Conservation (phyloP, 768 basidiomycete genomes). For the Boletus fagicola region DNA sequence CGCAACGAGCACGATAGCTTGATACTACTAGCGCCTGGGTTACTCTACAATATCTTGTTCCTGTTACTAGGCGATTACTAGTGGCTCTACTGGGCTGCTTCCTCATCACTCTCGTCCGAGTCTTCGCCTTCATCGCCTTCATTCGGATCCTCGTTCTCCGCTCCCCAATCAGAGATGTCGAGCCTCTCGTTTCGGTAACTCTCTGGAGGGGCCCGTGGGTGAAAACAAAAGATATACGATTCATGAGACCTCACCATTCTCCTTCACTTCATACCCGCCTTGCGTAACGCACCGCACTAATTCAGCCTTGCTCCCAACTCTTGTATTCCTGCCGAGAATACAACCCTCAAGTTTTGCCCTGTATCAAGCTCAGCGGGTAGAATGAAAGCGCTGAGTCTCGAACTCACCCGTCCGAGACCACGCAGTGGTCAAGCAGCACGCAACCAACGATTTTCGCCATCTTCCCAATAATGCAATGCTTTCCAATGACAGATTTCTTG, state of each 20-base stretch:
- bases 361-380: slow-evolving; percentile 8
- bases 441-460: slow-evolving; percentile 82
- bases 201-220: slow-evolving; percentile 37
- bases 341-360: slow-evolving; percentile 78
- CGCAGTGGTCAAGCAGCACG: slow-evolving; percentile 85
- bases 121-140: slow-evolving; percentile 24
- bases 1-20: slow-evolving; percentile 23
- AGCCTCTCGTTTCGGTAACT: slow-evolving; percentile 54
- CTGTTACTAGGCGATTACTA: not conserved
- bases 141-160: slow-evolving; percentile 29
- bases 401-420: slow-evolving; percentile 77
- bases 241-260: slow-evolving; percentile 47
- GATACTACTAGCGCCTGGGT: not conserved
- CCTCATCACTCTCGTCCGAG: slow-evolving; percentile 14
- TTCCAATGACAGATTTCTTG: slow-evolving; percentile 76
- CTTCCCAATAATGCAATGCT: slow-evolving; percentile 82
- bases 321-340: slow-evolving; percentile 73
- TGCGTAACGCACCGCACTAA: slow-evolving; percentile 69
- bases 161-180: slow-evolving; percentile 56
- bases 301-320: slow-evolving; percentile 67
- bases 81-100: slow-evolving; percentile 1
- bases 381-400: not conserved
- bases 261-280: slow-evolving; percentile 70
- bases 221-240: not conserved
- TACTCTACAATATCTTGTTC: slow-evolving; percentile 3